phyloP scores from a whole-genome alignment of 2,329 filamentous ascomycete species.

The Raffaelea arxii region DNA sequence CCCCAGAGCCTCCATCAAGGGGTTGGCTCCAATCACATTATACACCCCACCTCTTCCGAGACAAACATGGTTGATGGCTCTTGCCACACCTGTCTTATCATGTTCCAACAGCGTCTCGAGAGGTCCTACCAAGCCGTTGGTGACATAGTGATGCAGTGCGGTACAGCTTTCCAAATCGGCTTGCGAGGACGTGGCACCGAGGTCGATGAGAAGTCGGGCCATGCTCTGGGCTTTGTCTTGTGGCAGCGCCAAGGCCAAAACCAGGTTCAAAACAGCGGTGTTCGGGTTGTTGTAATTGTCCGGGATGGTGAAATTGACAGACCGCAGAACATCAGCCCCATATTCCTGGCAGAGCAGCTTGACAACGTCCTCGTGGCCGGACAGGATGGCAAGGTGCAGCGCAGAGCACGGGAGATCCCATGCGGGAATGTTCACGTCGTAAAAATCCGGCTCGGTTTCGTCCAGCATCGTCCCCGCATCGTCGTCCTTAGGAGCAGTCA shows the following conservation, averaged over 20 bases:
- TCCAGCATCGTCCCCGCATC: constrained; percentile 42
- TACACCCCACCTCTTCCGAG: constrained; percentile 26
- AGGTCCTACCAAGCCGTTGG: constrained; percentile 35
- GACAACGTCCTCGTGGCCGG: constrained; percentile 60
- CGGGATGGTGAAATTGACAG: constrained; percentile 61
- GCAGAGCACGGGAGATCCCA: constrained; percentile 71
- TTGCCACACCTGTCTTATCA: constrained; percentile 51
- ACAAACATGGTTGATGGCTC: constrained; percentile 57
- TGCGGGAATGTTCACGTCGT: constrained; percentile 65
- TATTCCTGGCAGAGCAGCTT: constrained; percentile 61
- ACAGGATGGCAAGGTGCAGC: constrained; percentile 68
- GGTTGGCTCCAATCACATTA: constrained; percentile 16
- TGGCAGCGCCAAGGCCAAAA: constrained; percentile 57
- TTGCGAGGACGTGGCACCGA: constrained; percentile 66
- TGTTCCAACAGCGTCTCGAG: constrained; percentile 40
- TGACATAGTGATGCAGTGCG: constrained; percentile 54
- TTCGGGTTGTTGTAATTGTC: constrained; percentile 36
- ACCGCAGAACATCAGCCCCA: constrained; percentile 66
- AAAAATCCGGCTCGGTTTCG: constrained; percentile 65
- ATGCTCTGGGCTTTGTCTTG: constrained; percentile 55
- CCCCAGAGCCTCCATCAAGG: constrained; percentile 48
- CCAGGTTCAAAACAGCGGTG: constrained; percentile 58
- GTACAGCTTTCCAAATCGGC: constrained; percentile 57
- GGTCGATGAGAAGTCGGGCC: constrained; percentile 51
- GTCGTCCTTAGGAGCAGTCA: background rate